Base-by-base conservation (phyloP, 371 early-diverging fungal species). In the Sporodiniella umbellata region DNA sequence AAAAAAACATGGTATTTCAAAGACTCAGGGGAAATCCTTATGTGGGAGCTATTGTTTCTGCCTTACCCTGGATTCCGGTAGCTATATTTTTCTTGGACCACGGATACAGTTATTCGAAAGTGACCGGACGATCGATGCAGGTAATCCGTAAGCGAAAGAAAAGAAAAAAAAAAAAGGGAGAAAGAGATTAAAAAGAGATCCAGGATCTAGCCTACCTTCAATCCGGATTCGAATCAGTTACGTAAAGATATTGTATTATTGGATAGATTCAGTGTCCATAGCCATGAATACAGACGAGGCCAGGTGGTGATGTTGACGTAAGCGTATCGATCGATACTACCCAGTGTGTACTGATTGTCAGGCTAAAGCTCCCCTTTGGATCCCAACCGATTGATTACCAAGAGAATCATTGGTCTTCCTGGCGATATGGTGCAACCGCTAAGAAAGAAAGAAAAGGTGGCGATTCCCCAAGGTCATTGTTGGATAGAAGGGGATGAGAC, bases 401-500 rank as follows among this genome's bases (percentile, higher is more conserved):
- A 95, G 66, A 83, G 96, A 25, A 83, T 95, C 43, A 72, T 93
- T 37, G 96, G 88, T 4, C 43, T 94, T 43, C 88, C 85, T 35
- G 93, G 93, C n/a, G 96, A 95, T 66, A 78, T 78, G 2, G 85
- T 94, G 3, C 61, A 75, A 35, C 88, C 91, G 17, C 56, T 82
- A 33, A 61, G 60, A 18, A 60, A 55, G n/a, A 53, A 53, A 18
- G 56, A 58, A 53, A 46, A 66, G 48, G 79, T 92, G 1, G 62
- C 75, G 47, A 72, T 95, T 8, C 96, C 96, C 22, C 72, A 69
- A 62, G 96, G 96, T 2, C 89, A 93, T 62, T 89, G 89, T 60
- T 95, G 96, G 96, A 79, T 94, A 39, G 96, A 95, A 70, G 88
- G 90, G 18, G 96, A 95, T 60, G 94, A 93, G 60, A 75, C 81